Base-by-base conservation (phyloP, 352 stramenopile species). In the Globisporangium carolinianum region DNA sequence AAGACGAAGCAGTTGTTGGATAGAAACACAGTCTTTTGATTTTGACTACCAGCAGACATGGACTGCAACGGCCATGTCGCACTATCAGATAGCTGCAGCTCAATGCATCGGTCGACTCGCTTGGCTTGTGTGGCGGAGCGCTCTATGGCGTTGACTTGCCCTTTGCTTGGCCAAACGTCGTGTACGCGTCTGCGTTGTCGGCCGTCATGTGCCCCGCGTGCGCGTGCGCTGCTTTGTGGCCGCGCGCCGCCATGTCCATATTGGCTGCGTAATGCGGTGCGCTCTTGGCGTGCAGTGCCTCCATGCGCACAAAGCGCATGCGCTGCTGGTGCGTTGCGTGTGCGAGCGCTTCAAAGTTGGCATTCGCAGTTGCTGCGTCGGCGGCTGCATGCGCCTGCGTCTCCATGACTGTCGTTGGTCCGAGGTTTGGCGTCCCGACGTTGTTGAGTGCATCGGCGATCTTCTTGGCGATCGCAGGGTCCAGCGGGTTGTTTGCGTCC, bases 1-100 rank as follows among this genome's bases (percentile, higher is more conserved):
- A 24, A 0, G 53, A 58, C 3, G 53, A 58, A 42, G 53, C 51
- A 50, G 43, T 39, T 8, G 58, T 55, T 14, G 12, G 57, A 14
- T 62, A 62, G 56, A 55, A 2, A 32, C 3, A 32, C 24, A 32
- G 1, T 32, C 41, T 17, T 6, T 6, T 3, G 41, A 47, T 11
- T 1, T 11, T 17, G 42, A 7, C 5, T 17, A 15, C 1, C 24
- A 32, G 24, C 2, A 32, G 24, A 32, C 24, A 32, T 32, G 2
- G 24, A 32, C 24, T 2, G 24, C 24, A 32, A 32, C 24, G 24
- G 24, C 24, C 24, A 32, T 32, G 24, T 32, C 24, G 24, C 2
- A 32, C 24, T 3, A 3, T 32, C 24, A 32, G 24, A 32, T 32
- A 32, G 24, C 24, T 32, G 3, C 24, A 32, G 24, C 24, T 32